These are phyloP conservation scores for Collybia sp. DNA, from an alignment of 768 basidiomycete genomes.

Conservation along the genomic window DNA sequence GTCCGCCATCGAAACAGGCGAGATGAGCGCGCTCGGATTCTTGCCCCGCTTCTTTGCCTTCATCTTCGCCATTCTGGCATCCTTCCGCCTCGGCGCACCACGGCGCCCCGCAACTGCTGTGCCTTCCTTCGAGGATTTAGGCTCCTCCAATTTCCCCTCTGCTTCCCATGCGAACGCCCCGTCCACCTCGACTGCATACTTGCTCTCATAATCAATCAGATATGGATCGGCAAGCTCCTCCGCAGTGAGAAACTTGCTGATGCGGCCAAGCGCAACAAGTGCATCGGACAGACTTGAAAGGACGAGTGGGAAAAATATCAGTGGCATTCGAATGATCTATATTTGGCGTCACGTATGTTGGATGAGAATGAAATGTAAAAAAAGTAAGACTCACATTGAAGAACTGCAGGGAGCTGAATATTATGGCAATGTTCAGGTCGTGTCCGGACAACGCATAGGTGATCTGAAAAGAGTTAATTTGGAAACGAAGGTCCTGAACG, in stretches of 20 bases:
- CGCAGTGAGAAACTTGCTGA: conserved; percentile 42
- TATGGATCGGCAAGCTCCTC: conserved; percentile 50
- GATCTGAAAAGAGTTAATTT: conserved; percentile 30
- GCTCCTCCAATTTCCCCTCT: conserved; percentile 15
- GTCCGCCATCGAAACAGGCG: conserved; percentile 4
- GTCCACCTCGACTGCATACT: conserved; percentile 38
- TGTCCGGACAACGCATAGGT: conserved; percentile 57
- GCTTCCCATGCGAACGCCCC: conserved; percentile 50
- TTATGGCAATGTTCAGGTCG: conserved; percentile 42
- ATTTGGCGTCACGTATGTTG: neutral
- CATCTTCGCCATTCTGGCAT: conserved; percentile 7
- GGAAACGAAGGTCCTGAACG: neutral
- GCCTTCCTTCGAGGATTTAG: conserved; percentile 3
- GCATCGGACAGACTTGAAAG: conserved; percentile 43
- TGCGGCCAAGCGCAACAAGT: conserved; percentile 41
- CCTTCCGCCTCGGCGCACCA: conserved; percentile 11
- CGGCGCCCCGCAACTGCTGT: conserved; percentile 6
- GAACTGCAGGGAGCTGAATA: conserved; percentile 53
- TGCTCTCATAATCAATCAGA: conserved; percentile 29
- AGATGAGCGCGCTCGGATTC: conserved; percentile 2
- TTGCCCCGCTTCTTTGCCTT: conserved; percentile 12
- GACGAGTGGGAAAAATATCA: conserved; percentile 50
- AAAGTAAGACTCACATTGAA: conserved; percentile 35
- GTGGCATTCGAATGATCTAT: conserved; percentile 53
- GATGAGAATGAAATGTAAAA: conserved; percentile 10